Percentiles rank a stretch among this genome's conserved stretches.
Conservation (phyloP, 768 basidiomycete genomes). For the Boletus rubescentipes region DNA sequence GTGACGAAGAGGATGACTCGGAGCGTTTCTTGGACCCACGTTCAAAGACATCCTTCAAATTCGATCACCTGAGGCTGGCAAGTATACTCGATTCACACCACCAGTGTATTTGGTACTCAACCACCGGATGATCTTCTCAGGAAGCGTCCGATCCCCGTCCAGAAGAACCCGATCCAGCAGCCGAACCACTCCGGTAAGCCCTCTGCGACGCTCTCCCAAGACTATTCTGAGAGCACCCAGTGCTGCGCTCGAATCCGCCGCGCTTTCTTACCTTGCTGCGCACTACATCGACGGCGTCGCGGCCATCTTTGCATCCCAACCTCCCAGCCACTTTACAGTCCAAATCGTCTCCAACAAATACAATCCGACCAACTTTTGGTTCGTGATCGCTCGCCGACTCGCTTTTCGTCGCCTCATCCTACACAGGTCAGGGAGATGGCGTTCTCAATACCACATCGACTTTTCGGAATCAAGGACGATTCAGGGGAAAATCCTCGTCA, state of each 20-base stretch:
- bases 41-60: slow-evolving; percentile 72
- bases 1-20: slow-evolving; percentile 41
- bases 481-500: slow-evolving; percentile 71
- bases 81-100: slow-evolving; percentile 28
- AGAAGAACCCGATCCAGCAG: slow-evolving; percentile 57
- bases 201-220: not conserved
- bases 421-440: slow-evolving; percentile 90
- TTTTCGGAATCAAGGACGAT: slow-evolving; percentile 54
- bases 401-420: not conserved
- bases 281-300: slow-evolving; percentile 82
- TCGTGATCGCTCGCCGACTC: not conserved
- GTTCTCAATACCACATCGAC: slow-evolving; percentile 81
- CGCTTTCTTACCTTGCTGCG: slow-evolving; percentile 67
- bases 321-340: slow-evolving; percentile 54
- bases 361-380: slow-evolving; percentile 94
- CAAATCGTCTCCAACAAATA: slow-evolving; percentile 96
- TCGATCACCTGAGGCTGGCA: slow-evolving; percentile 86
- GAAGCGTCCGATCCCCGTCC: slow-evolving; percentile 74
- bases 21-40: slow-evolving; percentile 85
- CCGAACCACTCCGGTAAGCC: slow-evolving; percentile 76
- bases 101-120: slow-evolving; percentile 1
- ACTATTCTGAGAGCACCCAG: slow-evolving; percentile 37
- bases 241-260: slow-evolving; percentile 64
- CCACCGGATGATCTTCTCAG: slow-evolving; percentile 36
- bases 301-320: slow-evolving; percentile 62